phyloP scores from a whole-genome alignment of 1,284 basidiomycete species.

The Ceratobasidium papillatum region DNA sequence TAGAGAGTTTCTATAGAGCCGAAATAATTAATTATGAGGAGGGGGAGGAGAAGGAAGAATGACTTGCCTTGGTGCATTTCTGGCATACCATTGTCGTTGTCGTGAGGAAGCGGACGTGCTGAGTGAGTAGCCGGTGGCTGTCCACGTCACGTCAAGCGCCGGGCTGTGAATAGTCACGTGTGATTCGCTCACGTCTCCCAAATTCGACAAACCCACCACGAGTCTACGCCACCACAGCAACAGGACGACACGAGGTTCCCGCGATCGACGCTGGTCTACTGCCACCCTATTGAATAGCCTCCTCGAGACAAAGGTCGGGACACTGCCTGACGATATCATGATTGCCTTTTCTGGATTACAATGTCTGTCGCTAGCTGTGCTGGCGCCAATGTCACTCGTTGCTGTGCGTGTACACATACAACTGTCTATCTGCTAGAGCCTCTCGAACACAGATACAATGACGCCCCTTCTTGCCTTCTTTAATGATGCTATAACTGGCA shows the following conservation, averaged over 20 bases:
- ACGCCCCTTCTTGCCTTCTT: too few species aligned
- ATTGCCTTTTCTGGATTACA: neutral
- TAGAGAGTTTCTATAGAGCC: slow-evolving; percentile 44
- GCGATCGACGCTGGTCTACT: too few species aligned
- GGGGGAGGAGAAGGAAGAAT: neutral
- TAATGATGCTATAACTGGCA: too few species aligned
- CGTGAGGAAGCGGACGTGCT: neutral
- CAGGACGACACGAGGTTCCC: neutral
- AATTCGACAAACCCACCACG: too few species aligned
- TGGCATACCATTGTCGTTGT: slow-evolving; percentile 44
- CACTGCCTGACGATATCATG: neutral
- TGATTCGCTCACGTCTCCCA: too few species aligned
- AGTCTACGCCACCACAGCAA: neutral
- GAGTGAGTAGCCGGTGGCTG: neutral
- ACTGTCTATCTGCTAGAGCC: too few species aligned
- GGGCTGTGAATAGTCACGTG: neutral
- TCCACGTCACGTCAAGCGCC: neutral
- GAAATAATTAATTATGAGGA: neutral
- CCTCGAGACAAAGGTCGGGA: neutral
- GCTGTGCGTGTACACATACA: neutral
- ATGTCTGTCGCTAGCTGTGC: neutral
- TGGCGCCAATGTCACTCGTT: neutral
- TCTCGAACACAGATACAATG: too few species aligned
- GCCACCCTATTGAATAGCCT: too few species aligned
- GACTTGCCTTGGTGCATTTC: slow-evolving; percentile 45